Percentiles rank a stretch among this genome's conserved stretches.
Conservation (phyloP, 176 grass and related monocot species). For the Cenchrus americanus region DNA sequence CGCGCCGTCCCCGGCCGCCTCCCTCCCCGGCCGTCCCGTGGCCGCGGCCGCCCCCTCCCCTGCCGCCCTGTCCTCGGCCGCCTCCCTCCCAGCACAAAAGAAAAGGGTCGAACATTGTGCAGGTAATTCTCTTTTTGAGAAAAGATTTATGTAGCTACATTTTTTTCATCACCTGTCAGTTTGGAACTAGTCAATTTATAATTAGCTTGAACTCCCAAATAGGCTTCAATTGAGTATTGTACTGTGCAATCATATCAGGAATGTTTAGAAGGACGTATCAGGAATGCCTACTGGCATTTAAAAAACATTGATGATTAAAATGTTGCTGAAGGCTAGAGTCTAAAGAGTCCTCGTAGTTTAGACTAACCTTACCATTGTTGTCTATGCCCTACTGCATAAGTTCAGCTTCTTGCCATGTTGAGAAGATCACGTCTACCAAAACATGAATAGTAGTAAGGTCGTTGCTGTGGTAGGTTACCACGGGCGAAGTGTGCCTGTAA, state of each 20-base stretch:
- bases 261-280: not conserved
- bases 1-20: too few species aligned
- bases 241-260: not conserved
- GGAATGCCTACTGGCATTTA: not conserved
- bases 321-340: not conserved
- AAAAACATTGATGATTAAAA: not conserved
- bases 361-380: not conserved
- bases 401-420: not conserved
- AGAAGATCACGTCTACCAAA: not conserved
- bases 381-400: not conserved
- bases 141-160: not conserved
- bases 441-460: not conserved
- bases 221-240: constrained; percentile 3
- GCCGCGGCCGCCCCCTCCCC: too few species aligned
- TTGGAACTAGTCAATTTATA: not conserved
- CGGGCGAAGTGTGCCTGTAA: not conserved
- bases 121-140: constrained; percentile 53
- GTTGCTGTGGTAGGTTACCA: not conserved
- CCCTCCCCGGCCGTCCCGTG: too few species aligned
- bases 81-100: constrained; percentile 44
- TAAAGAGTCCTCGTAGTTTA: not conserved
- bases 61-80: too few species aligned
- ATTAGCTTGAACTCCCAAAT: not conserved
- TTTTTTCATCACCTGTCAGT: not conserved
- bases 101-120: constrained; percentile 81